These are phyloP conservation scores for Bidens hawaiensis DNA, from an alignment of 140 eudicot genomes.

Conservation along the genomic window DNA sequence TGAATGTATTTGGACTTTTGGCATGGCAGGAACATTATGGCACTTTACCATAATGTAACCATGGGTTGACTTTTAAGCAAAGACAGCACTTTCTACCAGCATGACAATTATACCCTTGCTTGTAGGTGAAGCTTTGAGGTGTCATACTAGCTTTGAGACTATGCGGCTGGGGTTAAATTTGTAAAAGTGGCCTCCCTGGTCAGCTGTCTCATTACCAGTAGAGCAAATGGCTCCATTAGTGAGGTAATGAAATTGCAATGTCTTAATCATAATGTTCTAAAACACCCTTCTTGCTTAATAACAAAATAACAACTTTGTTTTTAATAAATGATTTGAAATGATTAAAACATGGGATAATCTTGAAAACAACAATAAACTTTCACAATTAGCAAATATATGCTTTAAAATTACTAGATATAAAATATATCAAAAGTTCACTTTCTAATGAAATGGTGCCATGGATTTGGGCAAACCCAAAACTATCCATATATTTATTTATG, in stretches of 20 bases:
- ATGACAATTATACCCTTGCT: conserved; percentile 34
- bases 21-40: conserved; percentile 55
- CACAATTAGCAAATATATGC: too few species aligned
- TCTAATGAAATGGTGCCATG: too few species aligned
- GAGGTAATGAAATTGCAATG: conserved; percentile 30
- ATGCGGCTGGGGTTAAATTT: conserved; percentile 10
- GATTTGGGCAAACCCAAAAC: too few species aligned
- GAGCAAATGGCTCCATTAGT: conserved; percentile 35
- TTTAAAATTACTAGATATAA: too few species aligned
- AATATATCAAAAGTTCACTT: too few species aligned
- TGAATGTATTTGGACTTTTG: conserved; percentile 27
- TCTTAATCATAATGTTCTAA: conserved; percentile 16
- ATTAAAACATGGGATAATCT: too few species aligned
- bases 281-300: neutral
- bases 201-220: conserved; percentile 45
- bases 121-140: conserved; percentile 10
- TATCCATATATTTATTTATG: too few species aligned
- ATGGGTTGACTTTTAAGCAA: conserved; percentile 62
- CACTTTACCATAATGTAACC: conserved; percentile 33
- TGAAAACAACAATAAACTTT: too few species aligned
- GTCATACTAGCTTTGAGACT: neutral
- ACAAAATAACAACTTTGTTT: neutral
- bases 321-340: neutral
- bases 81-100: conserved; percentile 29
- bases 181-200: conserved; percentile 23